phyloP scores from a whole-genome alignment of 176 grass and related monocot species.

The Cocos nucifera region DNA sequence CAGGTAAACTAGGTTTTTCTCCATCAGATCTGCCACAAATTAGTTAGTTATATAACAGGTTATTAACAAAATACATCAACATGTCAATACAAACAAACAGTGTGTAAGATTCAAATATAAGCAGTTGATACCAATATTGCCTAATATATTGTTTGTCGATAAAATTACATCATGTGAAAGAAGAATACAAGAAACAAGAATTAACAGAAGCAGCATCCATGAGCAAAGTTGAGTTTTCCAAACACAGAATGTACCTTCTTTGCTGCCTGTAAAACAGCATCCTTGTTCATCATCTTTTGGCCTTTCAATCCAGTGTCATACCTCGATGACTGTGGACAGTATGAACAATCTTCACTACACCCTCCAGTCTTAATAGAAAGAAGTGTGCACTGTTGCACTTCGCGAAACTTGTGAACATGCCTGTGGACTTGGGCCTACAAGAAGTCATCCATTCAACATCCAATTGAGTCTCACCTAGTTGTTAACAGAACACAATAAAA shows the following conservation, averaged over 20 bases:
- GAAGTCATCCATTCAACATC: not conserved
- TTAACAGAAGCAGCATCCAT: not conserved
- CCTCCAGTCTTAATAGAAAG: conserved; percentile 99
- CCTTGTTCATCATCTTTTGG: conserved; percentile 88
- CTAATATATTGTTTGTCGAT: too few relatives aligned
- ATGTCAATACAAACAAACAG: too few relatives aligned
- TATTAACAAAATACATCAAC: too few relatives aligned
- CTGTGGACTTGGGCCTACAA: conserved; percentile 90
- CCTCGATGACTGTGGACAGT: conserved; percentile 93
- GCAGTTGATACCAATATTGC: too few relatives aligned
- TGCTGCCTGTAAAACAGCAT: conserved; percentile 77
- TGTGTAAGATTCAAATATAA: too few relatives aligned
- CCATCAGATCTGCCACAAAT: too few relatives aligned
- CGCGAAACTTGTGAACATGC: conserved; percentile 74
- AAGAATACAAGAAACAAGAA: too few relatives aligned
- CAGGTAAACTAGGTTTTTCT: too few relatives aligned
- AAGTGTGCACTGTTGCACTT: conserved; percentile 96
- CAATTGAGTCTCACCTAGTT: too few relatives aligned
- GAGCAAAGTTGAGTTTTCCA: not conserved
- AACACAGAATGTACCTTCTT: conserved; percentile 46
- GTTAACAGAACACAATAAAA: too few relatives aligned
- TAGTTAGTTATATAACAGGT: too few relatives aligned
- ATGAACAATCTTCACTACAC: conserved; percentile 94
- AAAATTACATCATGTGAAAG: too few relatives aligned
- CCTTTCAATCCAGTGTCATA: conserved; percentile 87